Base-by-base conservation (phyloP, 148 eudicot genomes). In the Rhododendron henanense region DNA sequence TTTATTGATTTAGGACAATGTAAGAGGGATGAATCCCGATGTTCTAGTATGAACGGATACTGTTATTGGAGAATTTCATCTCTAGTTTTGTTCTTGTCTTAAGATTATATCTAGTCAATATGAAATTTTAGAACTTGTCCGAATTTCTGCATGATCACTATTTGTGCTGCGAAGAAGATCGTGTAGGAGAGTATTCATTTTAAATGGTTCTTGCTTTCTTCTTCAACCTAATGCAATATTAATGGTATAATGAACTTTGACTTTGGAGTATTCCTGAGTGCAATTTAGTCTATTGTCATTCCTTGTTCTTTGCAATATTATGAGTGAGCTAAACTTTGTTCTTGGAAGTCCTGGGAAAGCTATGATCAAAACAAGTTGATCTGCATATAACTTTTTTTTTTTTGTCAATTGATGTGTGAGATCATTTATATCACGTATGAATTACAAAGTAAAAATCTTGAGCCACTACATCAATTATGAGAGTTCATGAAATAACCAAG, bases 41-140 rank as follows among this genome's bases (percentile, higher is more conserved):
- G 61, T 71, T 78, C 23, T 82, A 37, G 57, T 50, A 85, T n/a
- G 71, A 85, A 48, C 53, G 77, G 85, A 44, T 71, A 31, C 75
- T 0, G 37, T 55, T 78, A 23, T 85, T 78, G 87, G 48, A 31
- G 65, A n/a, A 78, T 25, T 85, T 77, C 41, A 8, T 50, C 75
- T 51, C 47, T 21, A 79, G 76, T 81, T 81, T 82, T 85, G 85
- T 80, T 31, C 6, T 61, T 23, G 18, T 51, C 35, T 67, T 35
- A 7, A 10, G 48, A 76, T 15, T 63, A 84, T 41, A 84, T 76
- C 47, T 6, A 23, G 33, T 84, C 31, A 84, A 33, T 35, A 76
- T 55, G 37, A 76, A 84, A 76, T 25, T 51, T 84, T 25, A 47
- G n/a, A 19, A 78, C 5, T 75, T 75, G 33, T 25, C 73, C 33